phyloP scores from a whole-genome alignment of 768 basidiomycete genomes.

The Rhizopogon salebrosus region DNA sequence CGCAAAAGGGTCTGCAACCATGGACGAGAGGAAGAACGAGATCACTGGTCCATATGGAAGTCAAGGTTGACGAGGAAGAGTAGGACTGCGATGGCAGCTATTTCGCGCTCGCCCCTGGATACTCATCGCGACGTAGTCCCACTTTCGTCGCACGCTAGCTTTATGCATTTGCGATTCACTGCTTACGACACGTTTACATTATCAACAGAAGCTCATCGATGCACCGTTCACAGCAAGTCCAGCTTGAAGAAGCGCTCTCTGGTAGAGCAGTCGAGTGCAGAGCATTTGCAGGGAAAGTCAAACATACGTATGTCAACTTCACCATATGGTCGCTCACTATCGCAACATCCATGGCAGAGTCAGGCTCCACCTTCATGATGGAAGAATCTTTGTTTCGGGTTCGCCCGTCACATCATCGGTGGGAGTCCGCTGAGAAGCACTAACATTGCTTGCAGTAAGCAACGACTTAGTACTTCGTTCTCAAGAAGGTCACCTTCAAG shows the following conservation, averaged over 20 bases:
- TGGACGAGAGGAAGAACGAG: no score
- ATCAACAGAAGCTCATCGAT: neutral
- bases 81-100: neutral
- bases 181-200: neutral
- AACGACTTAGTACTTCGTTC: no score
- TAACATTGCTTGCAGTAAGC: no score
- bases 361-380: slow-evolving; percentile 21
- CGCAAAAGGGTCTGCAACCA: no score
- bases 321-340: slow-evolving; percentile 11
- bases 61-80: neutral
- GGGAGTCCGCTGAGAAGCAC: slow-evolving; percentile 37
- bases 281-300: slow-evolving; percentile 23
- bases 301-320: slow-evolving; percentile 11
- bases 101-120: no score
- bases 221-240: slow-evolving; percentile 14
- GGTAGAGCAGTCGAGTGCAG: slow-evolving; percentile 6
- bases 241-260: slow-evolving; percentile 21
- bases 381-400: slow-evolving; percentile 30
- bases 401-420: slow-evolving; percentile 38
- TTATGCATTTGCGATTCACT: neutral
- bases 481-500: slow-evolving; percentile 34
- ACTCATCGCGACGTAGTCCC: neutral
- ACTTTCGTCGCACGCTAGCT: no score
- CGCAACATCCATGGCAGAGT: slow-evolving; percentile 15
- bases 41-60: no score